A percentile compares a stretch with the other conserved stretches of the same genome.
Evolutionary conservation across 352 stramenopile species (phyloP).

Genomic region (Pythium oligandrum): DNA sequence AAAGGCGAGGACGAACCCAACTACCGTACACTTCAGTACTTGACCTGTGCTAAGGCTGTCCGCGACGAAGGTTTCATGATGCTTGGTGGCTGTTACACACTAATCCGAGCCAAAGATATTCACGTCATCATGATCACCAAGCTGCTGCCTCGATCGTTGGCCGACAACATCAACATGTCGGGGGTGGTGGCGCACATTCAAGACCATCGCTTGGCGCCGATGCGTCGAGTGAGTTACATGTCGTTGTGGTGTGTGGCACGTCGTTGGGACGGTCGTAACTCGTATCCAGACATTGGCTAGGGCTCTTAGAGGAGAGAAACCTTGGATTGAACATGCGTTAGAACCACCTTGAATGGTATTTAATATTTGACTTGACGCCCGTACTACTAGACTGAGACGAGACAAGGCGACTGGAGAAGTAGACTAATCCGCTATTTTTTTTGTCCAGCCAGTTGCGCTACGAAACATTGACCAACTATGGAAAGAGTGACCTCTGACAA

Average conservation of each 20-base stretch:
- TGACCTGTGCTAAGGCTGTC: constrained; percentile 30
- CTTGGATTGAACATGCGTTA: too few species aligned
- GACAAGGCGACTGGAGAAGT: too few species aligned
- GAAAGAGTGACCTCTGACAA: too few species aligned
- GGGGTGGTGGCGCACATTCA: constrained; percentile 25
- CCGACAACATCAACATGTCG: constrained; percentile 26
- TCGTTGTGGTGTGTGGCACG: constrained; percentile 19
- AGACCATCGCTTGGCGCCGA: constrained; percentile 20
- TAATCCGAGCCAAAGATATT: constrained; percentile 31
- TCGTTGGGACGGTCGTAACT: constrained; percentile 25
- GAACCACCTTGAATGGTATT: too few species aligned
- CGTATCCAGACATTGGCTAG: constrained; percentile 30
- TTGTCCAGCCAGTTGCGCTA: too few species aligned
- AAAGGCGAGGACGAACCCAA: not conserved
- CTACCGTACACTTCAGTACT: constrained; percentile 11
- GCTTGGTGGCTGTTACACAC: constrained; percentile 24
- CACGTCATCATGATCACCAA: constrained; percentile 32
- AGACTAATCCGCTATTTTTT: too few species aligned
- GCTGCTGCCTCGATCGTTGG: constrained; percentile 18
- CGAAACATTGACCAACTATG: too few species aligned
- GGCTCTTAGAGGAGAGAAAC: too few species aligned
- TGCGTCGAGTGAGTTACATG: constrained; percentile 24
- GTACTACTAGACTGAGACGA: too few species aligned
- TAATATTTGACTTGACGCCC: too few species aligned
- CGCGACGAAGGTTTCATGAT: constrained; percentile 32